Evolutionary conservation across 202 grass and related monocot species (phyloP), one percentile per base, ranked within the genome.

Genomic region (Setaria viridis): DNA sequence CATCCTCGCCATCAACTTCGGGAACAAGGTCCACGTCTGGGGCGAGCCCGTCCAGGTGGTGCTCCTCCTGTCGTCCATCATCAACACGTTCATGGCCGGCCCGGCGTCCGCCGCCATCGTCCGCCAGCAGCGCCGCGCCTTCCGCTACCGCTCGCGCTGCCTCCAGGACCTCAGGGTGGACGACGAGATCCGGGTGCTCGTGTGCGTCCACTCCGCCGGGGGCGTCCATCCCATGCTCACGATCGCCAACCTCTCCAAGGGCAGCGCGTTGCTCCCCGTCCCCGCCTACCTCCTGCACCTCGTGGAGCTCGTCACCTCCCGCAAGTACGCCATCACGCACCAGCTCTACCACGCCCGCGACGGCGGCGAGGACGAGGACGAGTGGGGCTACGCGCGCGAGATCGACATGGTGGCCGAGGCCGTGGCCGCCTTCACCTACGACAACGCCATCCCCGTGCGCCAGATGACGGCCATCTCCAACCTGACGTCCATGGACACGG

Each of bases 251-350:
- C 60, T 95, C 39, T 90, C 93, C 67, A 69, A 62, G 82, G 82
- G 87, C 30, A 30, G 62, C 16, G 51, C 85, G 29, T 87, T 85
- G 1, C 19, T 98, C 6, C 69, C 85, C 57, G 82, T 86, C 71
- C 69, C 85, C 50, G 82, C 84, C 70, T 90, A 90, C 87, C 85
- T 98, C 30, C 64, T 95, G 21, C 95, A 95, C 80, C 95, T 98
- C 4, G 70, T 84, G 16, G 93, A 95, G 93, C 88, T 98, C 35
- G 74, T 82, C 20, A 81, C 71, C 2, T 76, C 91, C 14, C 86
- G 74, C 68, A 95, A 95, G 69, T 95, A 93, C 41, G 81, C 88
- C 72, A 88, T 95, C 86, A 87, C 88, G 30, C 85, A 86, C n/a
- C 80, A 82, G 25, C 56, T 91, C 7, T 91, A 91, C 86, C 86